A percentile compares a stretch with the other conserved stretches of the same genome.
Evolutionary conservation across 2,329 filamentous ascomycete species (phyloP).

Genomic region (Colletotrichum chlorophyti): DNA sequence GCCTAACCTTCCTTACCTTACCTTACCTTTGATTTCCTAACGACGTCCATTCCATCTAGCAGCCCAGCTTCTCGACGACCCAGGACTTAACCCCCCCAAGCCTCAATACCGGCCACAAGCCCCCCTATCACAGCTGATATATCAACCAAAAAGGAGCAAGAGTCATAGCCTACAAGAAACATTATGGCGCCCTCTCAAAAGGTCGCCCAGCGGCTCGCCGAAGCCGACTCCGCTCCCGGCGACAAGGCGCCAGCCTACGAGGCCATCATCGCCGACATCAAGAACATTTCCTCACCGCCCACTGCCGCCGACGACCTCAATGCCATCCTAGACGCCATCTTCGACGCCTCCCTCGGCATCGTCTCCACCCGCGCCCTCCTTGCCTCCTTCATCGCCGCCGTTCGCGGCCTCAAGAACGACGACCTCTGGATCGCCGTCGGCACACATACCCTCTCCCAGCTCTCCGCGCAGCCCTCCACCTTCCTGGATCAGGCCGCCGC

Average conservation of each 20-base stretch:
- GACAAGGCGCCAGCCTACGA: conserved; percentile 56
- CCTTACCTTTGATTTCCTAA: too few species aligned
- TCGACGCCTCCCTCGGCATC: conserved; percentile 74
- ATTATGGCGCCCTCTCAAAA: conserved; percentile 49
- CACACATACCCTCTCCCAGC: conserved; percentile 71
- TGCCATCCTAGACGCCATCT: conserved; percentile 70
- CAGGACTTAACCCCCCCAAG: background rate
- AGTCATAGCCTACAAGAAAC: background rate
- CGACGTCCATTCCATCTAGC: too few species aligned
- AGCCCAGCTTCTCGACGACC: conserved; percentile 14
- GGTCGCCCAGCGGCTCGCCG: conserved; percentile 51
- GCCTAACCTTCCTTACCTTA: conserved; percentile 18
- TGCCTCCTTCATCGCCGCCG: conserved; percentile 67
- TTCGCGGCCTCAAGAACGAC: conserved; percentile 65
- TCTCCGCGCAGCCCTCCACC: conserved; percentile 65
- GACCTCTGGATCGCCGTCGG: conserved; percentile 79
- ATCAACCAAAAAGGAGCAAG: background rate
- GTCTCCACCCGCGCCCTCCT: conserved; percentile 78
- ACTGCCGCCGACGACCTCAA: conserved; percentile 64
- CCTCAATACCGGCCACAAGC: background rate
- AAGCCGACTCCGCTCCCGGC: conserved; percentile 42
- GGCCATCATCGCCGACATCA: conserved; percentile 51
- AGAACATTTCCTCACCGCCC: conserved; percentile 46
- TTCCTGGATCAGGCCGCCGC: conserved; percentile 86
- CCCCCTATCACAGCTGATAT: too few species aligned